phyloP scores from a whole-genome alignment of 129 eudicot species.

The Kitagawia praeruptora region DNA sequence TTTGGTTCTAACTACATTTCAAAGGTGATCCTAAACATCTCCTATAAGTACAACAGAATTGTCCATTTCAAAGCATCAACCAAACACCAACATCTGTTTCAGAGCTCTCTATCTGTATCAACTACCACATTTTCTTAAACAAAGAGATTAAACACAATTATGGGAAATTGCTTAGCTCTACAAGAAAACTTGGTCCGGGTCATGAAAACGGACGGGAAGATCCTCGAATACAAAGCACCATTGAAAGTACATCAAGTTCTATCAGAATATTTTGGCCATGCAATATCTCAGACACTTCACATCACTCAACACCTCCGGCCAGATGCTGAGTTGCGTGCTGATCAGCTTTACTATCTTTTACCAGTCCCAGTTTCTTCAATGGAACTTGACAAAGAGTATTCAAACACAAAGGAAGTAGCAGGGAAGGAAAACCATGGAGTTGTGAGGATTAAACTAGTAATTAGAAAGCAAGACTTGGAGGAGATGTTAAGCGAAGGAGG shows the following conservation, averaged over 20 bases:
- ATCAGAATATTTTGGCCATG: slow-evolving; percentile 35
- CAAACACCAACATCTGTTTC: neutral
- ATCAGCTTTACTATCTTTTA: slow-evolving; percentile 38
- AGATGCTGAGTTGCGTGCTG: slow-evolving; percentile 26
- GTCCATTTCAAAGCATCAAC: slow-evolving; percentile 6
- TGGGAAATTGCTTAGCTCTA: slow-evolving; percentile 69
- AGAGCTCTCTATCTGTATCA: neutral
- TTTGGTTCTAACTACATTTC: slow-evolving; percentile 10
- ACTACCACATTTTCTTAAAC: neutral
- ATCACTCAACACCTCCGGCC: slow-evolving; percentile 29
- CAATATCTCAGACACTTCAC: slow-evolving; percentile 35
- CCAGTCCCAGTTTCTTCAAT: slow-evolving; percentile 28
- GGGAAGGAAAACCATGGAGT: slow-evolving; percentile 20
- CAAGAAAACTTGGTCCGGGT: slow-evolving; percentile 36
- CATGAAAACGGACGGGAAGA: slow-evolving; percentile 49
- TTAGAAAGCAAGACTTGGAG: slow-evolving; percentile 68
- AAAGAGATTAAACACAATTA: slow-evolving; percentile 14
- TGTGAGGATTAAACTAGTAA: slow-evolving; percentile 67
- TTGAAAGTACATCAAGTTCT: slow-evolving; percentile 34
- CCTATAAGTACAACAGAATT: slow-evolving; percentile 24
- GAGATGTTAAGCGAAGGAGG: slow-evolving; percentile 51
- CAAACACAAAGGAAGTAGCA: slow-evolving; percentile 19
- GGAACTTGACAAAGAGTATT: slow-evolving; percentile 22
- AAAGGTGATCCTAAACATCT: slow-evolving; percentile 12
- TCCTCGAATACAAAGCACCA: slow-evolving; percentile 42